Evolutionary conservation across 345 rosid species (phyloP).

Genomic region (rapeseed (Brassica napus)): Da-Ae NC_063448.1:2216501-2217000

Average conservation of each 20-base stretch:
- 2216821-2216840: neutral
- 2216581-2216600: conserved; percentile 36
- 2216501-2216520: conserved; percentile 25
- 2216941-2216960: no score
- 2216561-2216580: conserved; percentile 22
- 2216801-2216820: neutral
- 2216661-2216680: neutral
- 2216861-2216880: no score
- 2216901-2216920: conserved; percentile 13
- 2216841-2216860: no score
- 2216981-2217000: no score
- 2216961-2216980: no score
- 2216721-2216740: neutral
- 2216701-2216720: neutral
- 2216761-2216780: neutral
- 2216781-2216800: neutral
- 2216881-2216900: no score
- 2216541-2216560: neutral
- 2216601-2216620: conserved; percentile 23
- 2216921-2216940: no score
- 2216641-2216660: conserved; percentile 16
- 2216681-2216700: neutral
- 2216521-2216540: conserved; percentile 23
- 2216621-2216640: conserved; percentile 19
- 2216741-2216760: neutral